Evolutionary conservation across 305 asterid species (phyloP).

Genomic region (Rubia tinctorum): DNA sequence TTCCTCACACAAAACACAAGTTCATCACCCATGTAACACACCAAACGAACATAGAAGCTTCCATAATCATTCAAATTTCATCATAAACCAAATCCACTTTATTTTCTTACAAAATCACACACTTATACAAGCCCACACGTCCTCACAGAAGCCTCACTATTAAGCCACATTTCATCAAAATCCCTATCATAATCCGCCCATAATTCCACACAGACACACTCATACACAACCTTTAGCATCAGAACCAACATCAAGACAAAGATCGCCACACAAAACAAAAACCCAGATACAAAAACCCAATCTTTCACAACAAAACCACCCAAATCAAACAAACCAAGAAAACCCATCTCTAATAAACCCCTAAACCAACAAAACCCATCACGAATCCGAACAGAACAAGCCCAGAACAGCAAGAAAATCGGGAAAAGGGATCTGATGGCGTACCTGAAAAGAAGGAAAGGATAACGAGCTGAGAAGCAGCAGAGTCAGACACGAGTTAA

Average conservation of each 20-base stretch:
- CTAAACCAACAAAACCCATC: not conserved
- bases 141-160: not conserved
- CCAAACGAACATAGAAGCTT: not conserved
- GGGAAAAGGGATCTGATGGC: conserved; percentile 2
- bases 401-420: not conserved
- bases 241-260: not conserved
- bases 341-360: not conserved
- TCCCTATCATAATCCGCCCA: not conserved
- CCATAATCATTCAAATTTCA: not conserved
- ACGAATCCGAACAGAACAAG: not conserved
- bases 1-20: not conserved
- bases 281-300: not conserved
- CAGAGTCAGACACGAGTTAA: not conserved
- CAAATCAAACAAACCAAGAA: not conserved
- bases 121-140: not conserved
- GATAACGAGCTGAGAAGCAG: not conserved
- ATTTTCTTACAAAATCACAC: not conserved
- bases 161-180: not conserved
- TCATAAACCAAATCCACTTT: not conserved
- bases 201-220: not conserved
- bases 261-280: not conserved
- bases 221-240: not conserved
- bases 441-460: conserved; percentile 3
- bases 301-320: not conserved
- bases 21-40: not conserved